Conservation (phyloP, 2,329 filamentous ascomycete genomes). For the Rhynchosporium agropyri region DNA sequence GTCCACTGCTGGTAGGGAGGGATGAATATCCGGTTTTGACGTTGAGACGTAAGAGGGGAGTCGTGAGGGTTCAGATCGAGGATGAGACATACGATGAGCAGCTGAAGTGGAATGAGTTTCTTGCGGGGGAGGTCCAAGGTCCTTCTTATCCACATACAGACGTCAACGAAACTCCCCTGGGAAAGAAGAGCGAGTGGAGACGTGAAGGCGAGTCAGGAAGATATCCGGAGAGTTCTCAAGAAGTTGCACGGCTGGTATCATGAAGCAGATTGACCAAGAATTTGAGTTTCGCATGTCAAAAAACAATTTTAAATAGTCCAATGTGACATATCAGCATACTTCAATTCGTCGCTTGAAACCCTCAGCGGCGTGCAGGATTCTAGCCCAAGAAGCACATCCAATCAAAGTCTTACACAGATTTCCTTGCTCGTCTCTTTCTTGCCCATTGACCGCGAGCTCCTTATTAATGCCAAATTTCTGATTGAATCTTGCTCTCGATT, state of each 20-base stretch:
- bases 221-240: too few species aligned
- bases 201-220: too few species aligned
- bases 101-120: not conserved
- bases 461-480: conserved; percentile 21
- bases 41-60: not conserved
- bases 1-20: not conserved
- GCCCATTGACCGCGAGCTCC: conserved; percentile 22
- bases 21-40: not conserved
- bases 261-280: too few species aligned
- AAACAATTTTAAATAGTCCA: too few species aligned
- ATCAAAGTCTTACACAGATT: conserved; percentile 34
- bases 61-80: not conserved
- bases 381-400: conserved; percentile 31
- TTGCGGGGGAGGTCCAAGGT: too few species aligned
- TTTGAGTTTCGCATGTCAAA: too few species aligned
- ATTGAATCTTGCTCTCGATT: conserved; percentile 26
- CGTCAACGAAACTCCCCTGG: too few species aligned
- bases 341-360: not conserved
- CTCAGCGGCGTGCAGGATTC: conserved; percentile 26
- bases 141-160: too few species aligned
- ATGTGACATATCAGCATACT: not conserved
- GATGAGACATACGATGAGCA: not conserved
- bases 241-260: too few species aligned
- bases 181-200: too few species aligned
- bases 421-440: conserved; percentile 31